Evolutionary conservation across 2,329 filamentous ascomycete genomes (phyloP).

Genomic region (Fusarium sambucinum): DNA sequence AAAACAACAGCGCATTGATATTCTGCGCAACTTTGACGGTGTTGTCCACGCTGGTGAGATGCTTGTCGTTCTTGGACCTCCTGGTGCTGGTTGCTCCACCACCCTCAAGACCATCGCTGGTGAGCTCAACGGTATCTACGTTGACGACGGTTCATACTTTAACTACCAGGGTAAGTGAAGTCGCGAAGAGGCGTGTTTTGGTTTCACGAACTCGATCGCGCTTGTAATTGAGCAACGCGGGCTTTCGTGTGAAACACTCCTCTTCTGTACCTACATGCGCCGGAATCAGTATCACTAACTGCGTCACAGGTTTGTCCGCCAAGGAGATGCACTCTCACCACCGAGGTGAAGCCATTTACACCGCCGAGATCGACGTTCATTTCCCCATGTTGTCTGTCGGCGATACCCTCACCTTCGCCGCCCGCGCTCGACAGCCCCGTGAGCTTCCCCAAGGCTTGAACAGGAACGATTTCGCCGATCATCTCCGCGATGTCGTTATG

Average conservation of each 20-base stretch:
- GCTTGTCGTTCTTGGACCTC: conserved; percentile 79
- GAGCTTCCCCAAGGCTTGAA: conserved; percentile 69
- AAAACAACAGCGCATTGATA: conserved; percentile 71
- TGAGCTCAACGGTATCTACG: conserved; percentile 82
- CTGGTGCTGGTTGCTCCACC: conserved; percentile 82
- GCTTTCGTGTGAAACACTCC: conserved; percentile 20
- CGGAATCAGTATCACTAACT: conserved; percentile 25
- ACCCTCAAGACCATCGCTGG: conserved; percentile 87
- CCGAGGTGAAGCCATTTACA: conserved; percentile 88
- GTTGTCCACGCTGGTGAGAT: conserved; percentile 78
- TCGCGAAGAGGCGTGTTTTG: conserved; percentile 1
- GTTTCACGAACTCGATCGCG: conserved; percentile 15
- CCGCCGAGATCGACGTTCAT: conserved; percentile 85
- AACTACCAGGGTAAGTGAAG: conserved; percentile 78
- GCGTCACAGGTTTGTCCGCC: conserved; percentile 67
- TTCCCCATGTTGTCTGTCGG: conserved; percentile 82
- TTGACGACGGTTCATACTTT: conserved; percentile 77
- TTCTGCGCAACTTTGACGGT: conserved; percentile 75
- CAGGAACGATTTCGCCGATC: conserved; percentile 67
- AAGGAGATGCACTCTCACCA: conserved; percentile 82
- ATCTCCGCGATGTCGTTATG: conserved; percentile 79
- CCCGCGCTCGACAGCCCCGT: conserved; percentile 74
- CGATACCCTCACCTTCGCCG: conserved; percentile 83
- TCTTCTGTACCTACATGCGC: conserved; percentile 5
- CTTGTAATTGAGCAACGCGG: conserved; percentile 12